Base-by-base conservation (phyloP, 78 protist genomes). In the Protostelium mycophagum region DNA sequence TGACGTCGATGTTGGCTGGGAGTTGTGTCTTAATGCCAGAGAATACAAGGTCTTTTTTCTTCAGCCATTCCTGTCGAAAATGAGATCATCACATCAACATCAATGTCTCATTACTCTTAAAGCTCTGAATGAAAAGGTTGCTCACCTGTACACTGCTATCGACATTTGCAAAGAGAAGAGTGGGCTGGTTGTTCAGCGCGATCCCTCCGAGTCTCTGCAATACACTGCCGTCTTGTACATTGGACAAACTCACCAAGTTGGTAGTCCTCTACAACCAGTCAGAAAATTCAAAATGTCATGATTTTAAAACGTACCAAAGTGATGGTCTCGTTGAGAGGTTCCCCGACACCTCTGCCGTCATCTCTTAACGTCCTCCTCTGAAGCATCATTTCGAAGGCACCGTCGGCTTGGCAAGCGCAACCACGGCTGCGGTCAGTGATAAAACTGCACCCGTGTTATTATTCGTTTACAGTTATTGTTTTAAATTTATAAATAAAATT, bases 331-430 rank as follows among this genome's bases (percentile, higher is more conserved):
- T 97, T 94, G 89, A 97, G 87, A 28, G 99, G 97, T 83, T 97
- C 97, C 34, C 93, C 94, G 1, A 97, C 97, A 28, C 99, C 99
- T 1, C 98, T 91, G 34, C 38, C 36, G 87, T 97, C 99, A 83
- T 97, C 99, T 9, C 35, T 86, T 1, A 92, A 88, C 0, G 93
- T 91, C 38, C 93, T 73, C 35, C 96, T 83, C 85, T 97, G 99
- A 28, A 97, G 35, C 98, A 97, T 96, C 85, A 97, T 37, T 91
- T 97, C 98, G 28, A 97, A 1, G 38, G 83, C 37, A 90, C 97
- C 97, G 37, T 87, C 84, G 0, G 73, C 38, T 0, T 90, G 90
- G 28, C 93, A 92, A 25, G 94, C 91, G 86, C 91, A 88, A 0
- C 91, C 88, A 63, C 94, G 91, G 29, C 91, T 35, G 63, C 93